Evolutionary conservation across 176 grass and related monocot species (phyloP).

Genomic region (Carex parvula): DNA sequence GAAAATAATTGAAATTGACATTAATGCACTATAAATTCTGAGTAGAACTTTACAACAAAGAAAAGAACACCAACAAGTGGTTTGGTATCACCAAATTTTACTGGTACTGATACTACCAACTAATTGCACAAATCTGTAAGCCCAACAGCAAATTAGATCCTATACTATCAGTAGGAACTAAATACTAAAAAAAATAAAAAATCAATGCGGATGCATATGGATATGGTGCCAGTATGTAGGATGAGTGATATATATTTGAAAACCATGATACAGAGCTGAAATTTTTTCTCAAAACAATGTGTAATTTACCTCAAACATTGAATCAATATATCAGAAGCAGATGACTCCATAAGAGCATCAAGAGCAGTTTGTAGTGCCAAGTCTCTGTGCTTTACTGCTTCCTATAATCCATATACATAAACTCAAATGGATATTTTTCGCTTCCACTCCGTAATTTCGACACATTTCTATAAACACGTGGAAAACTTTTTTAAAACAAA

Average conservation of each 20-base stretch:
- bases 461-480: background rate
- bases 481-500: background rate
- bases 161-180: background rate
- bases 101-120: background rate
- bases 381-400: conserved; percentile 71
- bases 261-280: background rate
- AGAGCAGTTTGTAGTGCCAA: conserved; percentile 53
- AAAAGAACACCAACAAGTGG: background rate
- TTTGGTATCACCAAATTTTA: background rate
- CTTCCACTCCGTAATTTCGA: background rate
- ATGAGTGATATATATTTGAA: background rate
- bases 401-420: conserved; percentile 24
- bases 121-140: background rate
- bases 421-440: background rate
- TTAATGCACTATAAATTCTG: background rate
- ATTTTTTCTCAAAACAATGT: background rate
- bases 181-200: background rate
- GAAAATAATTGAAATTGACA: conserved; percentile 10
- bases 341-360: conserved; percentile 74
- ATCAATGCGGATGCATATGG: background rate
- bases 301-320: conserved; percentile 60
- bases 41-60: background rate
- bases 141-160: background rate
- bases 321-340: conserved; percentile 58
- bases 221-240: background rate